phyloP scores from a whole-genome alignment of 73 alveolate genomes.

The Tetrahymena borealis region DNA sequence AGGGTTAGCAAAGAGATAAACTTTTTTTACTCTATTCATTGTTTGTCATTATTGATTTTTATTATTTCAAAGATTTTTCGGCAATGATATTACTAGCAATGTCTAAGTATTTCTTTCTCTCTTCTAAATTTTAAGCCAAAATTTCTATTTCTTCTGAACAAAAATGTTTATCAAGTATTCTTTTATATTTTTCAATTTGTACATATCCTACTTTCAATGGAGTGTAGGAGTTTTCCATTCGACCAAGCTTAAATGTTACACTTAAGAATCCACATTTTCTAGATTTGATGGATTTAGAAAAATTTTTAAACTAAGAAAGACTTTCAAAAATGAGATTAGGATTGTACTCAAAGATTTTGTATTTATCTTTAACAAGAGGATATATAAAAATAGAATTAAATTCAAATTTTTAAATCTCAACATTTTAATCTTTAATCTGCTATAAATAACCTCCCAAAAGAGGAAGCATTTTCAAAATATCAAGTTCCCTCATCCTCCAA shows the following conservation, averaged over 20 bases:
- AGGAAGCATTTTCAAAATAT: background rate
- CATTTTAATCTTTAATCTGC: background rate
- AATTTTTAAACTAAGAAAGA: background rate
- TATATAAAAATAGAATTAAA: background rate
- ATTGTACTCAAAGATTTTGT: background rate
- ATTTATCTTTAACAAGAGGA: background rate
- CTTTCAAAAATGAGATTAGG: background rate
- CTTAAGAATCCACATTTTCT: background rate
- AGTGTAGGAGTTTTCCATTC: background rate
- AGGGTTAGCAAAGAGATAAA: background rate
- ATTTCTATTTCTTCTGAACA: background rate
- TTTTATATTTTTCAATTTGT: background rate
- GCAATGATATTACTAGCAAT: background rate
- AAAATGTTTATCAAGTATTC: background rate
- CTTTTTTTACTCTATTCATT: background rate
- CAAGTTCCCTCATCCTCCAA: background rate
- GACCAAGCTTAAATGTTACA: background rate
- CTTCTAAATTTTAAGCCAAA: background rate
- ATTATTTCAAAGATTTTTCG: background rate
- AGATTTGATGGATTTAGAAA: background rate
- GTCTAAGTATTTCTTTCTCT: background rate
- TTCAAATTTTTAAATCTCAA: background rate
- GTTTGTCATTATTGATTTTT: background rate
- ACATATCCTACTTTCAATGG: background rate
- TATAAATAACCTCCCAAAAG: background rate